Evolutionary conservation across 2,329 filamentous ascomycete genomes (phyloP), one percentile per base, ranked within the genome.

Genomic region (Trichophyton benhamiae): DNA sequence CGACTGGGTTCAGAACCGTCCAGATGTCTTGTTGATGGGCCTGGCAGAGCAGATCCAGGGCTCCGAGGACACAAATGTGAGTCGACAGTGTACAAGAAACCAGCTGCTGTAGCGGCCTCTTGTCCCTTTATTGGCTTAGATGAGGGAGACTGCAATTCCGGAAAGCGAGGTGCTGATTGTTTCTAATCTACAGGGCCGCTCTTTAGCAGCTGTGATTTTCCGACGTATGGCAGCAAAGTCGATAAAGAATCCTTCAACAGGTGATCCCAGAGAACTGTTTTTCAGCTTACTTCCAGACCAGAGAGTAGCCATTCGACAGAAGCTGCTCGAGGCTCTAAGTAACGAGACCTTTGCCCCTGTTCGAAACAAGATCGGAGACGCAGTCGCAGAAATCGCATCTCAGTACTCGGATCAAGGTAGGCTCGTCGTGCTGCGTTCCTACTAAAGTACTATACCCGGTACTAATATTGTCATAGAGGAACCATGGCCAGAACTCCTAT

Each of bases 361-460:
- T 55, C 83, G 94, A 69, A 94, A 96, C 78, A 99, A 99, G 76
- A 88, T 97, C 72, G 94, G 91, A 68, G 94, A 99, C 76, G 91
- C 92, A n/a, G 88, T 97, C 64, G 94, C 94, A 25, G 94, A 99
- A 76, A 82, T 99, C 63, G 94, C 92, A 52, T 85, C 94, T 70
- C 91, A 99, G 77, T 96, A 96, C 76, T 88, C 89, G 52, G 94
- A 97, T 69, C 90, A 88, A 70, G 87, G 90, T 95, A 81, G 74
- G 86, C 78, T 61, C 46, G 22, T 5, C 3, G 8, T 52, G 15
- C 0, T 22, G 25, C 63, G 59, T 6, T 27, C 8, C 11, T 25
- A 20, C n/a, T 13, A 2, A 17, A n/a, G 6, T 38, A 0, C 33
- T 20, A 3, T 58, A 15, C 38, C 52, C 49, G 61, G 60, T 57